Evolutionary conservation across 1,139 yeast species (phyloP), one percentile per base, ranked within the genome.

Genomic region (Pneumocystis oryctolagi): DNA sequence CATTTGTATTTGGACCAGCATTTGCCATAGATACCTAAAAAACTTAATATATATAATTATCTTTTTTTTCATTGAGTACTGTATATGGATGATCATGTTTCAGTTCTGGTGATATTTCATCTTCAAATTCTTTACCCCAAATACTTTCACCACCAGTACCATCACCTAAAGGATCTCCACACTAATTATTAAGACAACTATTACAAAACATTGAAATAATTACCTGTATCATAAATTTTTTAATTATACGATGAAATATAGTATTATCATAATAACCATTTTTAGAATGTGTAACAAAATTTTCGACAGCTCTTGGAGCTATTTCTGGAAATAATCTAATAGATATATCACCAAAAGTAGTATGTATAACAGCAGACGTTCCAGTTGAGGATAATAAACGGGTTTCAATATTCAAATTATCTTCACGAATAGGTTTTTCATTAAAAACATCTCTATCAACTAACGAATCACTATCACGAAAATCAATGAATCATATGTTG

Each of bases 1-100:
- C 85, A 69, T 83, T 83, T 66, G 85, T 82, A 72, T 80, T 76
- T 65, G 74, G 80, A 56, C 87, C 87, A 56, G 84, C 79, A 69
- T 83, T 83, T 66, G 86, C 87, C 87, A 83, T 80, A 65, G 81
- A 77, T 5, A 47, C 55, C 55, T 47, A 47, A 25, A 3, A 74
- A 69, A 1, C 79, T 79, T 70, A 80, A 71, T 55, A 70, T 67
- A 40, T 74, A 72, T 5, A 14, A 67, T 80, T 82, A 20, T 30
- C 28, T 20, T 8, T 30, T 12, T 12, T 20, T 57, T 9, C 20
- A 57, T 25, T 14, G 25, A 47, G 25, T 47, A 80, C 76, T 67
- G 74, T 71, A 63, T 75, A 80, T 1, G 82, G 80, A 63, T 71
- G 71, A 63, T 74, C 75, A 66, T 79, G 81, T 31, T 71, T 69